These are phyloP conservation scores for Endocalyx cinctus DNA, from an alignment of 2,329 filamentous ascomycete species.

Conservation along the genomic window DNA sequence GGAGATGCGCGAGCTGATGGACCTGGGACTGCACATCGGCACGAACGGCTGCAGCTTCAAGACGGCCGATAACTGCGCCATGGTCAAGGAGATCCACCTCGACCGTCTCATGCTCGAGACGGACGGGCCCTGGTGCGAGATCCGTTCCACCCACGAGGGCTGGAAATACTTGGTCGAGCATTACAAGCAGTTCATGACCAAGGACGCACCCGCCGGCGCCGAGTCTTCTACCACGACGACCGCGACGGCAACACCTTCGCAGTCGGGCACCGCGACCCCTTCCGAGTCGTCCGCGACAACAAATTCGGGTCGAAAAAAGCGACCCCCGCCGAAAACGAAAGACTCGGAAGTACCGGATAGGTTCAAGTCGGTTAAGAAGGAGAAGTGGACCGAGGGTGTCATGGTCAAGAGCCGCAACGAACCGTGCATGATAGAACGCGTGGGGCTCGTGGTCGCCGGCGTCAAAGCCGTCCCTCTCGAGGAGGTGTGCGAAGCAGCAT, in stretches of 20 bases:
- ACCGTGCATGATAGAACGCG: slow-evolving; percentile 77
- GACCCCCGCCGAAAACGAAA: slow-evolving; percentile 52
- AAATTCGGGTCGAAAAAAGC: slow-evolving; percentile 31
- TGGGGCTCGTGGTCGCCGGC: slow-evolving; percentile 82
- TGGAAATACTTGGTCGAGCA: slow-evolving; percentile 60
- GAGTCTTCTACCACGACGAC: slow-evolving; percentile 8
- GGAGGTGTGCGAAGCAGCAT: slow-evolving; percentile 80
- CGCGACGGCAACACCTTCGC: slow-evolving; percentile 16
- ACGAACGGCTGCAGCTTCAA: slow-evolving; percentile 97
- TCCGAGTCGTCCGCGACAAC: slow-evolving; percentile 7
- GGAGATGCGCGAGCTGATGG: slow-evolving; percentile 78
- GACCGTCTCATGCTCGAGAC: slow-evolving; percentile 89
- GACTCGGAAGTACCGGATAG: slow-evolving; percentile 64
- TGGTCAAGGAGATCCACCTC: slow-evolving; percentile 74
- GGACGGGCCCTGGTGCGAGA: slow-evolving; percentile 96
- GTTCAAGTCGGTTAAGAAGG: slow-evolving; percentile 88
- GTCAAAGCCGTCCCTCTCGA: slow-evolving; percentile 78
- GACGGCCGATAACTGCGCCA: slow-evolving; percentile 82
- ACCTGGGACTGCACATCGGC: slow-evolving; percentile 82
- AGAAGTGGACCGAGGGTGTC: slow-evolving; percentile 80
- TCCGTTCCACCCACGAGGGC: slow-evolving; percentile 81
- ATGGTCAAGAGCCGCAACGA: slow-evolving; percentile 97
- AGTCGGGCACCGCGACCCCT: slow-evolving; percentile 9
- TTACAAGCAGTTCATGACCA: slow-evolving; percentile 9
- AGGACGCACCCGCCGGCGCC: slow-evolving; percentile 2